Evolutionary conservation across 1,284 basidiomycete genomes (phyloP).

Genomic region (Phaffia rhodozyma): DNA sequence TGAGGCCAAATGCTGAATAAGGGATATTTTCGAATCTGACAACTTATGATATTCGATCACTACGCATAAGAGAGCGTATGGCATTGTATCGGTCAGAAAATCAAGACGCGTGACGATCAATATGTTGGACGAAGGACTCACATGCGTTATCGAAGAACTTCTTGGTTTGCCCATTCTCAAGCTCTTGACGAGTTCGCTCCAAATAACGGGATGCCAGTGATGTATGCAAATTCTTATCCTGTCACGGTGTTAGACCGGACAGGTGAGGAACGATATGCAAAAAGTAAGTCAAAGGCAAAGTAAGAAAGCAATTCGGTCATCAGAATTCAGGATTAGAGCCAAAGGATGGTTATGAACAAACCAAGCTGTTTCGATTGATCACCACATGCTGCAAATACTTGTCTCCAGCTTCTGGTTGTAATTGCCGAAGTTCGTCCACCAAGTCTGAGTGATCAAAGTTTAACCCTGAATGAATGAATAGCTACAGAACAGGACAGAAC

Average conservation of each 20-base stretch:
- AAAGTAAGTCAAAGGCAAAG: background rate
- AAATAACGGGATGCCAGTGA: no score
- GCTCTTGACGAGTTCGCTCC: no score
- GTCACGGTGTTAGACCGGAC: no score
- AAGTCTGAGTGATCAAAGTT: conserved; percentile 38
- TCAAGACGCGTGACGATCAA: no score
- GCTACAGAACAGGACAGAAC: conserved; percentile 30
- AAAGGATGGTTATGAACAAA: background rate
- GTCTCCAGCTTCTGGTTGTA: conserved; percentile 44
- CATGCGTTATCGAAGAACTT: no score
- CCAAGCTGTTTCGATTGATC: conserved; percentile 30
- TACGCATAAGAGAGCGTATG: no score
- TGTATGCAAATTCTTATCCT: no score
- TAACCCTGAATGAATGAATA: conserved; percentile 48
- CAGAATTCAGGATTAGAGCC: background rate
- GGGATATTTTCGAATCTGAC: no score
- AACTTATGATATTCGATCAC: no score
- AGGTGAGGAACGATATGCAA: background rate
- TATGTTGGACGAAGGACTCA: no score
- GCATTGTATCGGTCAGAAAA: no score
- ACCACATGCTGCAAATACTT: conserved; percentile 70
- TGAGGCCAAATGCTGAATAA: conserved; percentile 50
- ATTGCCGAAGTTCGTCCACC: conserved; percentile 29
- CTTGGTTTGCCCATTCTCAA: no score
- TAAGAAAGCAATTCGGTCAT: background rate